These are phyloP conservation scores for Entophlyctis luteolus DNA, from an alignment of 192 early-diverging fungal species.

Conservation along the genomic window DNA sequence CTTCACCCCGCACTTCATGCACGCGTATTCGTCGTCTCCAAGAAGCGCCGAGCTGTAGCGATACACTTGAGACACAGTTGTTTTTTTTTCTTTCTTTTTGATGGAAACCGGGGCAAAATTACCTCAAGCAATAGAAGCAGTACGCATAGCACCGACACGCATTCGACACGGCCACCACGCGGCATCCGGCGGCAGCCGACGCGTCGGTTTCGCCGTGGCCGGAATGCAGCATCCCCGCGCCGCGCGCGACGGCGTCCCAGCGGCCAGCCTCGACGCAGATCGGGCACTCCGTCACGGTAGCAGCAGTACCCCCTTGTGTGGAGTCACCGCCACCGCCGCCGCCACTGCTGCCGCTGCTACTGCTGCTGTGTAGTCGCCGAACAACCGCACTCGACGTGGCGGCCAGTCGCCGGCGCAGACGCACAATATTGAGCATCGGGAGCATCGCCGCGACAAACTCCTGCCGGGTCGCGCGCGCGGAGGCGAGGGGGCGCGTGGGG, in stretches of 20 bases:
- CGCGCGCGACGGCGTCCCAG: not conserved
- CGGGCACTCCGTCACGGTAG: not conserved
- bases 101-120: not conserved
- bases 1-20: not conserved
- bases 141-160: slow-evolving; percentile 4
- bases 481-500: no score
- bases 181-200: not conserved
- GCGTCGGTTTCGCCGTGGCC: not conserved
- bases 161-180: not conserved
- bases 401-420: not conserved
- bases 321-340: not conserved
- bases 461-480: no score
- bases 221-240: no score
- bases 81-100: not conserved
- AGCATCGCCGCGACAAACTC: slow-evolving; percentile 14
- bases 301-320: no score
- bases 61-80: not conserved
- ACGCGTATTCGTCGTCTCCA: not conserved
- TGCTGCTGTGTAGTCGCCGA: not conserved
- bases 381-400: not conserved
- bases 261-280: slow-evolving; percentile 16
- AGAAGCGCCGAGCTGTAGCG: not conserved
- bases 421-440: slow-evolving; percentile 10
- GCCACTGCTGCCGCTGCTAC: not conserved
- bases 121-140: slow-evolving; percentile 20